A percentile compares a stretch with the other conserved stretches of the same genome.
Evolutionary conservation across 768 basidiomycete species (phyloP).

Genomic region (Trametes villosa): DNA sequence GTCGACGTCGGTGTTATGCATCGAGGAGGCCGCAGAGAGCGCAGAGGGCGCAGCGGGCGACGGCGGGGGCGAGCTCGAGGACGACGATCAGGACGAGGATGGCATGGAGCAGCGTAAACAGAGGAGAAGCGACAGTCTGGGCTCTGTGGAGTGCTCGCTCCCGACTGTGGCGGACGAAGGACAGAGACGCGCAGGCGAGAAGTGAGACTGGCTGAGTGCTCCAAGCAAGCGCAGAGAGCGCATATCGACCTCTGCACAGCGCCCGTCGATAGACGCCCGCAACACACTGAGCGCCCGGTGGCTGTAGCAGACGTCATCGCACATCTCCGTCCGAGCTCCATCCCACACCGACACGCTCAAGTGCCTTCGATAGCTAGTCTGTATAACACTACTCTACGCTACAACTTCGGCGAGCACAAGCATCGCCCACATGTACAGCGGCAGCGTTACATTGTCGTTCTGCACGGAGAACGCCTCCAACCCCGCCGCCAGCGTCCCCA

Average conservation of each 20-base stretch:
- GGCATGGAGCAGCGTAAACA: not conserved
- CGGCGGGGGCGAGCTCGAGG: not conserved
- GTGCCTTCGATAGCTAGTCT: not conserved
- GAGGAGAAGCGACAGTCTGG: not conserved
- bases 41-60: not conserved
- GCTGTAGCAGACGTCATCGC: constrained; percentile 14
- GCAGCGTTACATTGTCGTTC: constrained; percentile 96
- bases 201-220: too few species aligned
- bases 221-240: too few species aligned
- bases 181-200: too few species aligned
- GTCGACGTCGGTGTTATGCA: constrained; percentile 19
- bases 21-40: not conserved
- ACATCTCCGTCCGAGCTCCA: not conserved
- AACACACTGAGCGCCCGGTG: constrained; percentile 5
- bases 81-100: not conserved
- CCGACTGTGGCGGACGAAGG: too few species aligned
- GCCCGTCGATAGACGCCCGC: not conserved
- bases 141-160: not conserved
- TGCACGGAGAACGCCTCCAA: constrained; percentile 93
- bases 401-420: constrained; percentile 61
- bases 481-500: constrained; percentile 65
- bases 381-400: constrained; percentile 9
- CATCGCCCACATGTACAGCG: constrained; percentile 95
- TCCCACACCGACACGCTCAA: not conserved
- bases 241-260: not conserved